Evolutionary conservation across 2,329 filamentous ascomycete genomes (phyloP), one percentile per base, ranked within the genome.

Genomic region (Fusarium burgessii): DNA sequence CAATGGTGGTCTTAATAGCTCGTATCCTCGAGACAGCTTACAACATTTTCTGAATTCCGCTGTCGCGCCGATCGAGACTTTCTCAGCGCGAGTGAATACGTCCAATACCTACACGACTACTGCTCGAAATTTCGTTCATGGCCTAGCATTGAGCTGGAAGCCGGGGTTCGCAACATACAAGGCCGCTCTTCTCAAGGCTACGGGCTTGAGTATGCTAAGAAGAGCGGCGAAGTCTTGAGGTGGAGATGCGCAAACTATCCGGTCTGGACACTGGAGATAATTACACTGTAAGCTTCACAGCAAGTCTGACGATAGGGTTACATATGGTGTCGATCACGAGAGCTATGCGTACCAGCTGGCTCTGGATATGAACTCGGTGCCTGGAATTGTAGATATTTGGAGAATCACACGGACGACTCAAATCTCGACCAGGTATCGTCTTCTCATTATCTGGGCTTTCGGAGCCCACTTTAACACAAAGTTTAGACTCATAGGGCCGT

Each of bases 401-500:
- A 29, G 35, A 13, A 40, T 38, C 7, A 38, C 17, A 12, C 35
- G 7, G 4, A 10, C 3, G 1, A 18, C 7, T n/a, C 8, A 18
- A 3, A 2, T 29, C 17, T 1, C 5, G 12, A 27, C 1, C 1
- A 11, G 5, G n/a, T 13, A 27, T 3, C 32, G 47, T 4, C 32
- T 59, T 2, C 2, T 55, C 4, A 7, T 40, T 8, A 46, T 60
- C 3, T 60, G 58, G 40, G 32, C 15, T 1, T 38, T 59, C 7
- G 47, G 57, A 9, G 47, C 57, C 2, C 47, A 59, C 20, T 55
- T 59, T 5, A 59, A 45, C 4, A 59, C 57, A 3, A 55, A 55
- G 4, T 57, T 57, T 6, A n/a, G 55, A 5, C 40, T 56, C 0
- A 23, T 40, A 1, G 33, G 49, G 1, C 40, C 58, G 1, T 56